Evolutionary conservation across 164 flowering plant genomes (phyloP).

Genomic region (Dillenia turbinata): DNA sequence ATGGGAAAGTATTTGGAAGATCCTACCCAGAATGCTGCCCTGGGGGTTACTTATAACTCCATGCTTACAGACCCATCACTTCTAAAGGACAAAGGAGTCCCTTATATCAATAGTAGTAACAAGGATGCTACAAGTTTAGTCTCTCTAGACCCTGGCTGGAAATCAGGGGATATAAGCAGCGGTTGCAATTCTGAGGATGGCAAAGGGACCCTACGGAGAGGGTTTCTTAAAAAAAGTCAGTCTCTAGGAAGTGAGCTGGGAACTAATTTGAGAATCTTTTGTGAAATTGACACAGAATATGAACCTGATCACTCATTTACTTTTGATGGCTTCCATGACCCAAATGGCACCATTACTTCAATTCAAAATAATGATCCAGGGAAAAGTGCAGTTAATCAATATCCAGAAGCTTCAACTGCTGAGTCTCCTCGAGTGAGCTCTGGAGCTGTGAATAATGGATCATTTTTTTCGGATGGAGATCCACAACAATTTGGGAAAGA

Average conservation of each 20-base stretch:
- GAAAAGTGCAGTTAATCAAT: conserved; percentile 14
- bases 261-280: conserved; percentile 23
- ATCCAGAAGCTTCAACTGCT: conserved; percentile 21
- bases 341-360: conserved; percentile 15
- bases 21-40: conserved; percentile 20
- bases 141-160: conserved; percentile 33
- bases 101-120: conserved; percentile 11
- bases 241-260: conserved; percentile 67
- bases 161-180: conserved; percentile 41
- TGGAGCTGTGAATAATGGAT: conserved; percentile 22
- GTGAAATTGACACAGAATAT: conserved; percentile 33
- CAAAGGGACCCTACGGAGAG: conserved; percentile 10
- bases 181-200: conserved; percentile 21
- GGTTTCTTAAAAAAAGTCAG: conserved; percentile 47
- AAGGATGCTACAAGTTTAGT: conserved; percentile 26
- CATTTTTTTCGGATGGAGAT: conserved; percentile 55
- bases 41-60: conserved; percentile 13
- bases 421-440: conserved; percentile 33
- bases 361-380: conserved; percentile 24
- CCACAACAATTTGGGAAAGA: conserved; percentile 37
- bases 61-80: conserved; percentile 8
- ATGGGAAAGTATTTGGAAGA: conserved; percentile 40
- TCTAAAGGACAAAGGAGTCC: conserved; percentile 13
- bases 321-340: conserved; percentile 32
- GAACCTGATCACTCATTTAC: conserved; percentile 39